phyloP scores from a whole-genome alignment of 1,284 basidiomycete species.

The Tremellales sp. region DNA sequence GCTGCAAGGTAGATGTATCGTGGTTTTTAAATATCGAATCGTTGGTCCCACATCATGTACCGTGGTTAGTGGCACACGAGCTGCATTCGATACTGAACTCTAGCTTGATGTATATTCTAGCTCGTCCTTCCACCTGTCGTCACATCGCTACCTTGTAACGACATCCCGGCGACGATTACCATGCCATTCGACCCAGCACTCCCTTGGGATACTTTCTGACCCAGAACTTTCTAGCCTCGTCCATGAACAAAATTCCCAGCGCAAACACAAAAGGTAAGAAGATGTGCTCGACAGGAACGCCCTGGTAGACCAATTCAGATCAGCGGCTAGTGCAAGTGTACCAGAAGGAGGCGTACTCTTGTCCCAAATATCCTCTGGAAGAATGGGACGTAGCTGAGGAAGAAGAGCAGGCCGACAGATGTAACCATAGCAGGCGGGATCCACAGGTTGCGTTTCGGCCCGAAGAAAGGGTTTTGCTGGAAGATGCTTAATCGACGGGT shows the following conservation, averaged over 20 bases:
- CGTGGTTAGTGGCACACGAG: too few species aligned
- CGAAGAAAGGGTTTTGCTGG: conserved; percentile 51
- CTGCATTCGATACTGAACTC: too few species aligned
- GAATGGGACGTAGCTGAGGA: conserved; percentile 58
- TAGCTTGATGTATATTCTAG: too few species aligned
- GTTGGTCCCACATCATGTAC: too few species aligned
- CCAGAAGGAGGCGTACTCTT: conserved; percentile 32
- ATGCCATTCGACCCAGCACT: conserved; percentile 47
- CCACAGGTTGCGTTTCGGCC: conserved; percentile 45
- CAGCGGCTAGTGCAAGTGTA: background rate
- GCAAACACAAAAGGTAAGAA: conserved; percentile 53
- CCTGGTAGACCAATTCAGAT: conserved; percentile 15
- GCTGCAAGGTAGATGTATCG: too few species aligned
- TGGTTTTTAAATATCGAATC: too few species aligned
- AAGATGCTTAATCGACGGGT: conserved; percentile 55
- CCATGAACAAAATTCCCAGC: conserved; percentile 39
- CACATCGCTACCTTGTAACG: too few species aligned
- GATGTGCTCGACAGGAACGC: conserved; percentile 55
- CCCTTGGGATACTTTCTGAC: conserved; percentile 46
- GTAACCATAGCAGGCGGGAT: conserved; percentile 54
- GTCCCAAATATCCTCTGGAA: conserved; percentile 60
- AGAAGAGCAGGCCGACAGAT: conserved; percentile 53
- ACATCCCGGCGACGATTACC: conserved; percentile 36
- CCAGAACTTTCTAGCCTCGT: conserved; percentile 50
- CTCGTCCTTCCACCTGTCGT: too few species aligned